Evolutionary conservation across 441 rosid genomes (phyloP).

Genomic region (Adansonia rubrostipa): DNA sequence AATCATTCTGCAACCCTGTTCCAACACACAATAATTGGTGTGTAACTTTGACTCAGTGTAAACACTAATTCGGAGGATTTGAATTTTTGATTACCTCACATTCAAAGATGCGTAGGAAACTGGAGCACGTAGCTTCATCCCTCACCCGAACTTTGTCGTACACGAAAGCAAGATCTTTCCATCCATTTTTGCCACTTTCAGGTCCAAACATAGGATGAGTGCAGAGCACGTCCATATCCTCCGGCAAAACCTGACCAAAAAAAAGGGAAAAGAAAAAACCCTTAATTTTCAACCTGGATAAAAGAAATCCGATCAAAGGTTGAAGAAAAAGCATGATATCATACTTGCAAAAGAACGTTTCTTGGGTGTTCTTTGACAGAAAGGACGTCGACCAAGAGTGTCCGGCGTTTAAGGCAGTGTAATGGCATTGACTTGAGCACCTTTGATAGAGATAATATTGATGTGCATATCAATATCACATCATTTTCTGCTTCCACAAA

Average conservation of each 20-base stretch:
- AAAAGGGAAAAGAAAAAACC: neutral
- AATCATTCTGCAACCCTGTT: conserved; percentile 66
- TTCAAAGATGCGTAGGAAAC: conserved; percentile 54
- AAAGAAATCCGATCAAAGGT: neutral
- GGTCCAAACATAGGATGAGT: conserved; percentile 79
- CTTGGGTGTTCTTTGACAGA: conserved; percentile 65
- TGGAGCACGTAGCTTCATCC: conserved; percentile 43
- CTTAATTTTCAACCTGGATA: neutral
- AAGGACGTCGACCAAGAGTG: conserved; percentile 61
- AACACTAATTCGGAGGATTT: neutral
- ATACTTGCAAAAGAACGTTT: conserved; percentile 48
- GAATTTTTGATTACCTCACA: conserved; percentile 42
- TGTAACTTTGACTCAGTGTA: neutral
- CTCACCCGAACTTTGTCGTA: conserved; percentile 53
- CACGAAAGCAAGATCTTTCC: conserved; percentile 53
- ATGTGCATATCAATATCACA: conserved; percentile 55
- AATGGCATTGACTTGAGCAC: conserved; percentile 51
- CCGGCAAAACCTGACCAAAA: conserved; percentile 51
- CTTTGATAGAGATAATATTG: conserved; percentile 48
- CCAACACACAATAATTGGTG: neutral
- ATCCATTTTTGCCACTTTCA: conserved; percentile 59
- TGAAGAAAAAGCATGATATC: neutral
- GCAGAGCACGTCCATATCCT: conserved; percentile 55
- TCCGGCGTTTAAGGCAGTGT: conserved; percentile 34
- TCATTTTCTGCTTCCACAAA: conserved; percentile 53